Conservation (phyloP, 495 filamentous ascomycete genomes). For the Glutinoglossum americanum region DNA sequence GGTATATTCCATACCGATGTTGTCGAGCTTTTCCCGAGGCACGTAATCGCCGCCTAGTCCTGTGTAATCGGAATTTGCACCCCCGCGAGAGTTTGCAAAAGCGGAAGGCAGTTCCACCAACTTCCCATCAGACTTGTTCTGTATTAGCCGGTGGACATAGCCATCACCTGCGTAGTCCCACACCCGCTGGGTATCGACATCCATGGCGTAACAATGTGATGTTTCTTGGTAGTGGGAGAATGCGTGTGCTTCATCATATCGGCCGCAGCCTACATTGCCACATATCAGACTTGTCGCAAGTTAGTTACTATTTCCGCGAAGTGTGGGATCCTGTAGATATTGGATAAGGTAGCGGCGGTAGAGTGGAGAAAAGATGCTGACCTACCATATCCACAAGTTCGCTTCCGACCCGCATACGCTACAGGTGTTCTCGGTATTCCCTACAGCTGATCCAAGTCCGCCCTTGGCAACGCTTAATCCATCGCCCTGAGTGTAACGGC, state of each 20-base stretch:
- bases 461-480: conserved; percentile 19
- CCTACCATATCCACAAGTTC: conserved; percentile 61
- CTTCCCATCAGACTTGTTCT: conserved; percentile 78
- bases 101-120: conserved; percentile 56
- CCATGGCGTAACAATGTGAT: conserved; percentile 75
- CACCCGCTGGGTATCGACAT: conserved; percentile 77
- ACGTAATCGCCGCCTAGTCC: conserved; percentile 42
- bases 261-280: conserved; percentile 77
- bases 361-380: background rate
- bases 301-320: background rate
- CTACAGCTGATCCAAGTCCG: conserved; percentile 15
- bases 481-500: conserved; percentile 55
- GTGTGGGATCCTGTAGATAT: background rate
- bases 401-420: conserved; percentile 48
- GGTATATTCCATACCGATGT: conserved; percentile 81
- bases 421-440: conserved; percentile 32
- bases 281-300: conserved; percentile 55
- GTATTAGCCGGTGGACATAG: conserved; percentile 88
- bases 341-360: background rate
- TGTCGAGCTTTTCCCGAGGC: conserved; percentile 76
- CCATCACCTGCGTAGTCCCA: conserved; percentile 94
- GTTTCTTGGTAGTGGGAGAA: conserved; percentile 86
- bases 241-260: conserved; percentile 85
- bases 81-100: conserved; percentile 9
- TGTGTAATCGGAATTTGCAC: conserved; percentile 10